These are phyloP conservation scores for Solanum hybrid DNA, from an alignment of 305 asterid species.

Conservation along the genomic window DNA sequence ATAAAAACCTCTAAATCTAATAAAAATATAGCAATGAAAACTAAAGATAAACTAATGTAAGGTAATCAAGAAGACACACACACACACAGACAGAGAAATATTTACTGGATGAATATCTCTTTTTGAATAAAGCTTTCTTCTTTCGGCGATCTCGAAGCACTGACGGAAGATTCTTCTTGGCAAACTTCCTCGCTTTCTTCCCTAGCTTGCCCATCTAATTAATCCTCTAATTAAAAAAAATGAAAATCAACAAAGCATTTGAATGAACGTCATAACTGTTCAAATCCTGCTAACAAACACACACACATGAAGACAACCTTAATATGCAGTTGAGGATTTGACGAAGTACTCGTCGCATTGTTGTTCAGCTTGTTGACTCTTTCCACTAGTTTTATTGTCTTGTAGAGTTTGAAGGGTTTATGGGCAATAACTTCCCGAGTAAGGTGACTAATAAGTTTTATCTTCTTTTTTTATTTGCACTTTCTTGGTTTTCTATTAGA, in stretches of 20 bases:
- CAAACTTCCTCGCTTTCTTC: constrained; percentile 90
- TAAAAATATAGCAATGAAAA: not conserved
- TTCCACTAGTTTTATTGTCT: no score
- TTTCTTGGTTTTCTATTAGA: not conserved
- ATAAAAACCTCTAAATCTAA: not conserved
- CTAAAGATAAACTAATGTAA: not conserved
- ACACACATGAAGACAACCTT: not conserved
- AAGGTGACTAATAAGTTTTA: not conserved
- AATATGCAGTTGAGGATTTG: not conserved
- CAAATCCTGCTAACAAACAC: not conserved
- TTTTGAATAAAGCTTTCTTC: constrained; percentile 62
- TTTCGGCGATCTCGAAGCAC: constrained; percentile 65
- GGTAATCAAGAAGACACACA: not conserved
- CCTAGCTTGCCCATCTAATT: constrained; percentile 71
- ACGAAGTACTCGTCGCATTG: not conserved
- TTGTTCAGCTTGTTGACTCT: not conserved
- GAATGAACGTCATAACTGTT: not conserved
- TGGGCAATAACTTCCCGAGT: not conserved
- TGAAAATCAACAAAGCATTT: not conserved
- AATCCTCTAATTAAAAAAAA: not conserved
- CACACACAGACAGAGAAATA: not conserved
- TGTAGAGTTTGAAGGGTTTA: not conserved
- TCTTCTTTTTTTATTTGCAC: not conserved
- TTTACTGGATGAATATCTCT: constrained; percentile 47
- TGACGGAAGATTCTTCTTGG: constrained; percentile 86